These are phyloP conservation scores for Chrysanthemum makinoi DNA, from an alignment of 129 eudicot genomes.

Conservation along the genomic window DNA sequence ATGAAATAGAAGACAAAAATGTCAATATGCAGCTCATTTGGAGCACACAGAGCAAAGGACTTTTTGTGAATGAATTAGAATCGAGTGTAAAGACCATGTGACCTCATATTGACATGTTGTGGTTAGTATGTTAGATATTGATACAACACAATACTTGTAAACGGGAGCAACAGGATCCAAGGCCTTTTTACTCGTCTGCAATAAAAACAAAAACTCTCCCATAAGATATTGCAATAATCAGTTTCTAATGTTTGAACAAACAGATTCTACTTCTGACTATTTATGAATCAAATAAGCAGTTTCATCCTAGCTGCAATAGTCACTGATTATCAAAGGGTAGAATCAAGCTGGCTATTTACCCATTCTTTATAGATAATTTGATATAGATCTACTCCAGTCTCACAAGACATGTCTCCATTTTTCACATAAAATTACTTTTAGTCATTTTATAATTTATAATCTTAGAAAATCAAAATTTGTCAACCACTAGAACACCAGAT, in stretches of 20 bases:
- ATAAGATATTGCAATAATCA: neutral
- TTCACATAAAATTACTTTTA: neutral
- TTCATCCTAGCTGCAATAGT: neutral
- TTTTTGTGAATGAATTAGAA: neutral
- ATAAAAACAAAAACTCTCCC: neutral
- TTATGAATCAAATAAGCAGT: neutral
- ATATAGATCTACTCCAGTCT: neutral
- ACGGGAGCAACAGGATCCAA: conserved; percentile 97
- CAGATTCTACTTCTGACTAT: neutral
- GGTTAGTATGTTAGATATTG: conserved; percentile 92
- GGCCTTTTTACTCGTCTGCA: conserved; percentile 78
- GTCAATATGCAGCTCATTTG: conserved; percentile 11
- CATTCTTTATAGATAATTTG: neutral
- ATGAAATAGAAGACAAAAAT: conserved; percentile 14
- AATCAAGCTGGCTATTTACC: neutral
- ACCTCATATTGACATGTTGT: conserved; percentile 99
- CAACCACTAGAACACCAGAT: neutral
- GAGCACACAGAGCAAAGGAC: neutral
- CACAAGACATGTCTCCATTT: neutral
- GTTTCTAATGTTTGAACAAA: neutral
- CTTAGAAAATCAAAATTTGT: neutral
- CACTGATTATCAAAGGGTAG: neutral
- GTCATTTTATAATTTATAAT: neutral
- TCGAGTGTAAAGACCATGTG: conserved; percentile 1
- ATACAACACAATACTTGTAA: conserved; percentile 77